phyloP scores from a whole-genome alignment of 2,329 filamentous ascomycete genomes.

The Aphanoascus verrucosus region DNA sequence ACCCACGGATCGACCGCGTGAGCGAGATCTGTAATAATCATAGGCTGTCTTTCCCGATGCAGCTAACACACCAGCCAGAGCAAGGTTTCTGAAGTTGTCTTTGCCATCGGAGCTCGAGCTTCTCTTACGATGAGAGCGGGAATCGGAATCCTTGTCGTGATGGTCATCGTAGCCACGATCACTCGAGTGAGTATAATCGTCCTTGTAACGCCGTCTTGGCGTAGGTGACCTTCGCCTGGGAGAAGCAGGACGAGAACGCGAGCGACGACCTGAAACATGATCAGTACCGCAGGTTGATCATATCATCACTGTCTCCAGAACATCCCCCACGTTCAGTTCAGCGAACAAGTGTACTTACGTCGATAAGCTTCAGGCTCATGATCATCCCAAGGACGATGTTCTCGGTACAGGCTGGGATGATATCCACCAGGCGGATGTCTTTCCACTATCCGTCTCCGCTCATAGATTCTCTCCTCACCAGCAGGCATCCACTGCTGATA shows the following conservation, averaged over 20 bases:
- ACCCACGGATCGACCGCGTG: conserved; percentile 22
- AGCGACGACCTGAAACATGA: neutral
- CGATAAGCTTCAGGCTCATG: neutral
- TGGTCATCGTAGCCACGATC: neutral
- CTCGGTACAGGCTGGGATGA: neutral
- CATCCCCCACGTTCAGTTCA: neutral
- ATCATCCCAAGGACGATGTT: neutral
- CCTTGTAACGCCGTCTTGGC: neutral
- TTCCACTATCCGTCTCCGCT: neutral
- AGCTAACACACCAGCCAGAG: conserved; percentile 35
- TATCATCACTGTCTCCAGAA: neutral
- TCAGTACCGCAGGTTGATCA: neutral
- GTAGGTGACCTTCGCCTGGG: neutral
- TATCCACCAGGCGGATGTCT: neutral
- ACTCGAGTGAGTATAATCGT: neutral
- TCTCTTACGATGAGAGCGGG: neutral
- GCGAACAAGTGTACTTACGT: neutral
- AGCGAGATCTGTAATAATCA: conserved; percentile 35
- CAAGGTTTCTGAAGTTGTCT: conserved; percentile 32
- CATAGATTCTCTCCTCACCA: neutral
- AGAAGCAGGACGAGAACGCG: neutral
- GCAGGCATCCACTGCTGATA: neutral
- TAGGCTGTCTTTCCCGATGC: conserved; percentile 40
- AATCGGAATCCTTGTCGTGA: neutral
- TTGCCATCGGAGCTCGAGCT: conserved; percentile 32